Percentiles rank a stretch among this genome's conserved stretches.
phyloP scores from a whole-genome alignment of 1,284 basidiomycete genomes.

The Malassezia furfur region DNA sequence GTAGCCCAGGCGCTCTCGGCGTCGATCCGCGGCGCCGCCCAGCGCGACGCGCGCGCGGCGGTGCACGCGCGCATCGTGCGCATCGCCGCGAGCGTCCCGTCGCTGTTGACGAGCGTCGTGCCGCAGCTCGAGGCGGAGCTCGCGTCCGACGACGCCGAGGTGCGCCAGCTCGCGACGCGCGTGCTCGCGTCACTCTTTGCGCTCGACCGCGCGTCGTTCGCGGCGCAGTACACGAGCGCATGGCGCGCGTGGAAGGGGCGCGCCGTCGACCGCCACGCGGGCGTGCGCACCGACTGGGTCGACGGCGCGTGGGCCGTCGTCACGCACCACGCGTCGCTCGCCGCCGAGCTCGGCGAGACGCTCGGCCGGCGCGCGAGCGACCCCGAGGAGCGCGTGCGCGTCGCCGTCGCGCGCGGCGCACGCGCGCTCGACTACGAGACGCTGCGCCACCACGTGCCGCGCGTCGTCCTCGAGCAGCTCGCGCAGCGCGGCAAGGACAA shows the following conservation, averaged over 20 bases:
- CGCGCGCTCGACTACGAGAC: constrained; percentile 82
- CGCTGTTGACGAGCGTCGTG: constrained; percentile 75
- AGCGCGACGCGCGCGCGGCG: constrained; percentile 51
- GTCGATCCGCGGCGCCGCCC: constrained; percentile 36
- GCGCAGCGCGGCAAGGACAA: constrained; percentile 72
- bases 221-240: constrained; percentile 67
- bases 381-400: constrained; percentile 81
- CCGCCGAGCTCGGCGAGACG: constrained; percentile 49
- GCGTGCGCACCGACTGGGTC: constrained; percentile 69
- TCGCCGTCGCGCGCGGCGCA: constrained; percentile 71
- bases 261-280: constrained; percentile 64
- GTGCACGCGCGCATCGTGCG: constrained; percentile 72
- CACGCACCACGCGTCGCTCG: constrained; percentile 55
- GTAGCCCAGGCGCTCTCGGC: constrained; percentile 58
- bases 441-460: constrained; percentile 68
- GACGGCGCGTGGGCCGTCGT: constrained; percentile 55
- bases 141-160: constrained; percentile 62
- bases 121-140: constrained; percentile 88
- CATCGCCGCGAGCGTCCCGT: constrained; percentile 69
- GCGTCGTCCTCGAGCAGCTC: constrained; percentile 58
- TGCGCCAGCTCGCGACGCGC: constrained; percentile 70
- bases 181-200: constrained; percentile 83
- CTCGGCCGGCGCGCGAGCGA: constrained; percentile 52
- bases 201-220: constrained; percentile 50
- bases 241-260: constrained; percentile 79